These are phyloP conservation scores for Dendrobium chrysotoxum DNA, from an alignment of 106 monocot species.

Conservation along the genomic window DNA sequence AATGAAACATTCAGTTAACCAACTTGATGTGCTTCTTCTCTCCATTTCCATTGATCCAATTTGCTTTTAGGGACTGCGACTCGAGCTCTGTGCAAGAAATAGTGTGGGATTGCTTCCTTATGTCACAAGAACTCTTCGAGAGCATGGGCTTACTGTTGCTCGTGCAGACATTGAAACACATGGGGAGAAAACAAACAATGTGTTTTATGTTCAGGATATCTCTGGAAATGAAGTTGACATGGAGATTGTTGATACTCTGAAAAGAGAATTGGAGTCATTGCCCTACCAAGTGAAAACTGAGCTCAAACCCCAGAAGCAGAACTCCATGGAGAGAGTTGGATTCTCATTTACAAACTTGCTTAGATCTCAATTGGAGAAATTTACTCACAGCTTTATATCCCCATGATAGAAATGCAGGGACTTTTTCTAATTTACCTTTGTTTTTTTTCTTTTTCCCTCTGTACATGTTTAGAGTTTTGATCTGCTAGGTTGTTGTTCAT, in stretches of 20 bases:
- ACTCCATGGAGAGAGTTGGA: conserved; percentile 8
- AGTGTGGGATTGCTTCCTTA: conserved; percentile 42
- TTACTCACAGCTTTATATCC: conserved; percentile 32
- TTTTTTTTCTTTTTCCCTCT: neutral
- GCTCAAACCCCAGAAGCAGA: conserved; percentile 11
- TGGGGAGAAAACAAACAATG: conserved; percentile 42
- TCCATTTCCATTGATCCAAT: neutral
- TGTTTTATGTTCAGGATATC: conserved; percentile 52
- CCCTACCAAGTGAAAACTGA: conserved; percentile 37
- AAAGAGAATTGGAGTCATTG: conserved; percentile 45
- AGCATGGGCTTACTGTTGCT: conserved; percentile 50
- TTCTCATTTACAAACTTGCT: conserved; percentile 42
- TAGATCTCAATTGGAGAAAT: conserved; percentile 37
- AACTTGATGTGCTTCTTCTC: neutral
- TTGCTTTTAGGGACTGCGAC: conserved; percentile 40
- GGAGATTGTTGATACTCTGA: conserved; percentile 30
- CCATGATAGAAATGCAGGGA: conserved; percentile 6
- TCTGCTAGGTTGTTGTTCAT: neutral
- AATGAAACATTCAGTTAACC: neutral
- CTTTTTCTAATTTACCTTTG: neutral
- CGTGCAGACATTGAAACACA: conserved; percentile 47
- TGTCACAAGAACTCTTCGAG: conserved; percentile 47
- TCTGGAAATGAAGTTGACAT: conserved; percentile 40
- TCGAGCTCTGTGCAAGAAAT: conserved; percentile 43
- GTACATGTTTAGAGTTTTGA: neutral